Conservation (phyloP, 2,329 filamentous ascomycete species). For the Botrytis sinoallii region DNA sequence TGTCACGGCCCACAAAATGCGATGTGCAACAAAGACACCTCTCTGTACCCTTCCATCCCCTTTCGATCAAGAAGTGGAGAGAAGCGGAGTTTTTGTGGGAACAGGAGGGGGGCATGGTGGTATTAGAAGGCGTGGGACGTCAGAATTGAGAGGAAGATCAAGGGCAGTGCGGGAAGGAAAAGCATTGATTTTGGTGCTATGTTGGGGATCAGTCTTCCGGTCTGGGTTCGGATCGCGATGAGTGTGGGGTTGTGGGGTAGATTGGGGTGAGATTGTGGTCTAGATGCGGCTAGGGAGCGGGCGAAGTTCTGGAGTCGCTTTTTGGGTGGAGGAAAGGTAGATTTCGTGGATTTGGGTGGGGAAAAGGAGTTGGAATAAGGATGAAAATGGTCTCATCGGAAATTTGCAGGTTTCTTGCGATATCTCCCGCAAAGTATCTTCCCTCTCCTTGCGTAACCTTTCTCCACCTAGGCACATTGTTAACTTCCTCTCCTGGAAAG, state of each 20-base stretch:
- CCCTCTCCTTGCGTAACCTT: not conserved
- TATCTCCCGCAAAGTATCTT: not conserved
- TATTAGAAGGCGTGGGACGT: not conserved
- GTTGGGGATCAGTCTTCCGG: not conserved
- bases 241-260: constrained; percentile 12
- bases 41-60: not conserved
- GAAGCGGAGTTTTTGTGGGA: constrained; percentile 10
- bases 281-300: not conserved
- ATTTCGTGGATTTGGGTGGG: not conserved
- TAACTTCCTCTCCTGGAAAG: constrained; percentile 7
- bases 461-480: not conserved
- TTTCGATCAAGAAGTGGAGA: constrained; percentile 5
- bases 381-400: not conserved
- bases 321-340: not conserved
- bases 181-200: not conserved
- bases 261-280: not conserved
- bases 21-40: constrained; percentile 5
- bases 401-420: not conserved
- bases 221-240: not conserved
- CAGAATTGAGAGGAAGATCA: not conserved
- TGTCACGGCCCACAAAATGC: constrained; percentile 13
- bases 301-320: not conserved
- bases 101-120: not conserved
- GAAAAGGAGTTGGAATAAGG: not conserved
- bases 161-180: not conserved